Percentiles rank a stretch among this genome's conserved stretches.
phyloP scores from a whole-genome alignment of 441 rosid genomes.

The Rhodomyrtus psidioides region DNA sequence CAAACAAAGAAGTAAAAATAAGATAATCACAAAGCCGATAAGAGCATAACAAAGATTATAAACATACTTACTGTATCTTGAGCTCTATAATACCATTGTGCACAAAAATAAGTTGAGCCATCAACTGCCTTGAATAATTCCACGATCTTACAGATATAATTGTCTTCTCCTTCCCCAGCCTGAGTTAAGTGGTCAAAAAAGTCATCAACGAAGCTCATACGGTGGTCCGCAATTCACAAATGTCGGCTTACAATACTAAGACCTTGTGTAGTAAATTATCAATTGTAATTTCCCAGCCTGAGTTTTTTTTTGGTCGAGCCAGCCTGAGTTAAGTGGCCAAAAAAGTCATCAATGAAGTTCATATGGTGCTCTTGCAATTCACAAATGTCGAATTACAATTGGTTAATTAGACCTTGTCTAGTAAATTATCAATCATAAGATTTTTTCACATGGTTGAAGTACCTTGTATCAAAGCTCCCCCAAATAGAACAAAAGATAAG shows the following conservation, averaged over 20 bases:
- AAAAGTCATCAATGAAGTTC: background rate
- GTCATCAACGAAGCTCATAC: no score
- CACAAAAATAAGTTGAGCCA: slow-evolving; percentile 33
- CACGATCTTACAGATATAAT: slow-evolving; percentile 39
- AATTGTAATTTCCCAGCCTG: no score
- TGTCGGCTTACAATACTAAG: no score
- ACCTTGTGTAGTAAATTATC: background rate
- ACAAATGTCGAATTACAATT: background rate
- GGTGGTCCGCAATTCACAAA: no score
- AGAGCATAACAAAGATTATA: background rate
- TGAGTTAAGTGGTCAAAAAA: background rate
- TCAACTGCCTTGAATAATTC: slow-evolving; percentile 53
- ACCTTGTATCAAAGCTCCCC: background rate
- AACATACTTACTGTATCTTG: slow-evolving; percentile 46
- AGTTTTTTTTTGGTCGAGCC: no score
- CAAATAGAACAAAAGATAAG: background rate
- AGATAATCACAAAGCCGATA: background rate
- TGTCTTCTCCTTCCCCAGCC: slow-evolving; percentile 38
- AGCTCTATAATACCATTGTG: slow-evolving; percentile 72
- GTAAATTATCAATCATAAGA: background rate
- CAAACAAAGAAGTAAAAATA: background rate
- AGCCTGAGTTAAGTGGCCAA: slow-evolving; percentile 20
- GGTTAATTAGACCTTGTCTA: background rate
- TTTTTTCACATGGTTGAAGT: background rate
- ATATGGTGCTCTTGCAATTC: background rate